phyloP scores from a whole-genome alignment of 2,329 filamentous ascomycete species.

The Botryotinia narcissicola region DNA sequence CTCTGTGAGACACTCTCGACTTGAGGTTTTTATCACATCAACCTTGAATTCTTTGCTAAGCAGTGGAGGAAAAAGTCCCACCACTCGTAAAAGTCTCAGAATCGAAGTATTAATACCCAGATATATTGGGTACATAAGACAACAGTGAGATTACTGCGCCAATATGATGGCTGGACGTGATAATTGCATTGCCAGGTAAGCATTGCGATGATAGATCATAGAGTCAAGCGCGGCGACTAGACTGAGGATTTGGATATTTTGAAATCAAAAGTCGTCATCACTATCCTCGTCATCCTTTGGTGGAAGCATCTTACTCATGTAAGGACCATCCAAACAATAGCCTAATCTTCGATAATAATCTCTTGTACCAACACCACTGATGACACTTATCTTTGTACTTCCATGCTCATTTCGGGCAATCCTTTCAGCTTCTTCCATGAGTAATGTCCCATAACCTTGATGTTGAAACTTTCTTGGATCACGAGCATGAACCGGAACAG shows the following conservation, averaged over 20 bases:
- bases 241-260: neutral
- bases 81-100: neutral
- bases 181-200: slow-evolving; percentile 1
- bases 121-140: neutral
- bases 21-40: neutral
- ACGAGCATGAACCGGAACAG: slow-evolving; percentile 93
- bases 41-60: neutral
- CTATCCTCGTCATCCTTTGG: slow-evolving; percentile 37
- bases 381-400: slow-evolving; percentile 91
- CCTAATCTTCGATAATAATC: slow-evolving; percentile 94
- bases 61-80: neutral
- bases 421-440: slow-evolving; percentile 97
- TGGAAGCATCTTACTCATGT: slow-evolving; percentile 38
- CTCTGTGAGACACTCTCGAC: neutral
- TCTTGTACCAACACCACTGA: slow-evolving; percentile 93
- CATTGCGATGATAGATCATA: neutral
- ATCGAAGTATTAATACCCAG: neutral
- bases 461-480: slow-evolving; percentile 98
- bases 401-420: slow-evolving; percentile 94
- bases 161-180: neutral
- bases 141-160: neutral
- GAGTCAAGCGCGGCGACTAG: neutral
- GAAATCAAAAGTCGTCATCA: slow-evolving; percentile 31
- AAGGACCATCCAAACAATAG: slow-evolving; percentile 79
- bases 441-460: slow-evolving; percentile 89